Evolutionary conservation across 2,329 filamentous ascomycete species (phyloP).

Genomic region (Nemania sp.): DNA sequence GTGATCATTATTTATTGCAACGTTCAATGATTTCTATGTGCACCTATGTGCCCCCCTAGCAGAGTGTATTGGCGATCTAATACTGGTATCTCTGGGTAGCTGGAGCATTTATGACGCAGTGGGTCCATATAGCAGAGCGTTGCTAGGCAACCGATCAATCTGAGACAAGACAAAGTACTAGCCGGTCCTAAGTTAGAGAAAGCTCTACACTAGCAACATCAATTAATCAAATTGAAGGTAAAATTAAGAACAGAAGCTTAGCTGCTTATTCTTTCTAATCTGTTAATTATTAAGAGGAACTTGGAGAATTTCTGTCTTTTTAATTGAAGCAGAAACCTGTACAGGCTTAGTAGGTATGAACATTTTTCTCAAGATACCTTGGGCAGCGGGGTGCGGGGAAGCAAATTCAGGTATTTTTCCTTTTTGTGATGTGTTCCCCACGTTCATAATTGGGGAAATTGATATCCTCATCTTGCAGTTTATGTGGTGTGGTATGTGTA

Average conservation of each 20-base stretch:
- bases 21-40: too few relatives aligned
- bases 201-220: neutral
- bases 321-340: too few relatives aligned
- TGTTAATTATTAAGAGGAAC: neutral
- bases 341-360: too few relatives aligned
- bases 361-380: too few relatives aligned
- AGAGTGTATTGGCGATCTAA: neutral
- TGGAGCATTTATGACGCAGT: neutral
- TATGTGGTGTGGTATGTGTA: neutral
- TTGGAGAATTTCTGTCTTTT: too few relatives aligned
- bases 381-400: slow-evolving; percentile 3
- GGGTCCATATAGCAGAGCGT: slow-evolving; percentile 1
- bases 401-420: neutral
- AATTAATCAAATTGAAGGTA: neutral
- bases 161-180: too few relatives aligned
- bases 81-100: neutral
- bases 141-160: slow-evolving; percentile 25
- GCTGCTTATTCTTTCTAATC: too few relatives aligned
- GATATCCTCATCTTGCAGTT: neutral
- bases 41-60: too few relatives aligned
- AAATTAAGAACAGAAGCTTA: too few relatives aligned
- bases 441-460: neutral
- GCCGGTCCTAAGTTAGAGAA: too few relatives aligned
- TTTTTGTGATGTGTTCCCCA: slow-evolving; percentile 2
- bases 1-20: too few relatives aligned